Evolutionary conservation across 148 eudicot genomes (phyloP).

Genomic region (Salicornia ramosissima): DNA sequence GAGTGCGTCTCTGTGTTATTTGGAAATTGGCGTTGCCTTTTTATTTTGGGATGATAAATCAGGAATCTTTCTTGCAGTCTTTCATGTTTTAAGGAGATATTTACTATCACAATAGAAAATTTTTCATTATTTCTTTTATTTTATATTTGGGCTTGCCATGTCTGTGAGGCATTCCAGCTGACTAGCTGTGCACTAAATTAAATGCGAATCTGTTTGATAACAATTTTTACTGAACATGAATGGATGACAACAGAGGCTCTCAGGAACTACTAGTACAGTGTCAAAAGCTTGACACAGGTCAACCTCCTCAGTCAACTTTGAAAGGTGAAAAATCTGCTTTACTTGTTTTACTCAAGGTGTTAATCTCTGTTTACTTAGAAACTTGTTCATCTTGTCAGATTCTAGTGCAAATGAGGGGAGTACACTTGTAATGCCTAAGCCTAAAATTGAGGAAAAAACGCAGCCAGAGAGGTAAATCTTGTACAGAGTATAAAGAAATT

Average conservation of each 20-base stretch:
- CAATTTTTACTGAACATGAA: not conserved
- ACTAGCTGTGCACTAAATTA: slow-evolving; percentile 4
- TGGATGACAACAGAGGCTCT: slow-evolving; percentile 23
- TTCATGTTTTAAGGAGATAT: not conserved
- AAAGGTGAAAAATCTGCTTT: slow-evolving; percentile 30
- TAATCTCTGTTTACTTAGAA: not conserved
- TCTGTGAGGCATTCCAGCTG: not conserved
- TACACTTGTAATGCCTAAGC: slow-evolving; percentile 22
- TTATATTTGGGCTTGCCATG: not conserved
- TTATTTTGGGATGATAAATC: not conserved
- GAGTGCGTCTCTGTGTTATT: not conserved
- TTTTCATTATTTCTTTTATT: not conserved
- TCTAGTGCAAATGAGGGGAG: slow-evolving; percentile 33
- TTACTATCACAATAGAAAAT: not conserved
- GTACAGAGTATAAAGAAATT: not conserved
- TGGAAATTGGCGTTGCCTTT: not conserved
- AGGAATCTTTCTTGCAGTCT: not conserved
- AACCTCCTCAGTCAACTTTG: slow-evolving; percentile 26
- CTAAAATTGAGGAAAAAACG: slow-evolving; percentile 27
- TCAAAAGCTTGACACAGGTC: slow-evolving; percentile 34
- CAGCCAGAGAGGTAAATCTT: slow-evolving; percentile 37
- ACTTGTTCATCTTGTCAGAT: slow-evolving; percentile 33
- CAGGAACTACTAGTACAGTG: slow-evolving; percentile 24
- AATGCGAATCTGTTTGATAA: not conserved
- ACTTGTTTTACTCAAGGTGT: not conserved